Evolutionary conservation across 768 basidiomycete species (phyloP).

Genomic region (Mycena belliarum): DNA sequence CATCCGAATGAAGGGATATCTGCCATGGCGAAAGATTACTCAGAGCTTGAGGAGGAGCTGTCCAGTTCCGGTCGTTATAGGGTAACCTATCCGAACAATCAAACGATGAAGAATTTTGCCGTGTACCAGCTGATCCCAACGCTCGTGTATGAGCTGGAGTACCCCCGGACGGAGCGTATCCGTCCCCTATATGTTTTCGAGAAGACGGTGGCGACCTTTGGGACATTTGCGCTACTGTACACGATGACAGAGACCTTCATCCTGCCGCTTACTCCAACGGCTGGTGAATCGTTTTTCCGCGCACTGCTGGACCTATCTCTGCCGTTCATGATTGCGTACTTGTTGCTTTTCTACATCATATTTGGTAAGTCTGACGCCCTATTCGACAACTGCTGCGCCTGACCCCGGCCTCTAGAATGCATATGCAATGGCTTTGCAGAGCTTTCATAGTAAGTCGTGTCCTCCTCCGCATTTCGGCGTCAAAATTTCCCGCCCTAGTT

Average conservation of each 20-base stretch:
- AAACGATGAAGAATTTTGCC: conserved; percentile 79
- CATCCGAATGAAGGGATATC: conserved; percentile 71
- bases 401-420: conserved; percentile 59
- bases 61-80: conserved; percentile 65
- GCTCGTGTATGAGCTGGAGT: conserved; percentile 95
- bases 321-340: conserved; percentile 92
- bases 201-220: conserved; percentile 86
- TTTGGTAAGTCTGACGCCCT: conserved; percentile 53
- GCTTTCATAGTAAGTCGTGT: conserved; percentile 70
- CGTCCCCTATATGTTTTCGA: conserved; percentile 84
- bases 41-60: conserved; percentile 76
- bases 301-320: conserved; percentile 84
- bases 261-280: conserved; percentile 73
- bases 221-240: conserved; percentile 92
- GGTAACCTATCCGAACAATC: conserved; percentile 83
- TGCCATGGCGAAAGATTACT: conserved; percentile 70
- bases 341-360: conserved; percentile 84
- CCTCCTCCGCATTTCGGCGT: neutral
- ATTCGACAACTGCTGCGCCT: neutral
- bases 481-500: conserved; percentile 46
- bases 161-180: conserved; percentile 82
- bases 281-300: conserved; percentile 70
- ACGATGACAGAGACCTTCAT: conserved; percentile 95
- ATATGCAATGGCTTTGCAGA: conserved; percentile 97
- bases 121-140: conserved; percentile 89